Conservation (phyloP, 169 alveolate species). For the Hammondia hammondi region DNA sequence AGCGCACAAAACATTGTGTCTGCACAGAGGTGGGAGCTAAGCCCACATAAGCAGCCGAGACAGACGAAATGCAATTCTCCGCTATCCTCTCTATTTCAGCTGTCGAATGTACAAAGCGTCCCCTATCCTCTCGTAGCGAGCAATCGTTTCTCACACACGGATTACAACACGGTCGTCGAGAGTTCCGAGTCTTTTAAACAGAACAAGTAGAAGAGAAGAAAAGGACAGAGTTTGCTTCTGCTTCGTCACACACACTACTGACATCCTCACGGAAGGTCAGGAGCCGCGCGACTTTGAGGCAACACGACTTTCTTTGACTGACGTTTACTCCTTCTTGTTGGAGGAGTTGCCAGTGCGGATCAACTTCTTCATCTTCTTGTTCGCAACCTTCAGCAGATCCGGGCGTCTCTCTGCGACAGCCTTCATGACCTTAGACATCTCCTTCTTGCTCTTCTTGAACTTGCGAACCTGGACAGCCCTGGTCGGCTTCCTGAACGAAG, state of each 20-base stretch:
- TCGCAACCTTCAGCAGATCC: conserved; percentile 33
- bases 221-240: background rate
- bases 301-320: background rate
- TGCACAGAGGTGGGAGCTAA: too few relatives aligned
- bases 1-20: too few relatives aligned
- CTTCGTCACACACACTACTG: background rate
- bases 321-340: conserved; percentile 29
- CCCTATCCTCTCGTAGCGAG: too few relatives aligned
- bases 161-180: background rate
- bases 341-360: conserved; percentile 37
- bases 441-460: conserved; percentile 35
- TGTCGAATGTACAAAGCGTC: too few relatives aligned
- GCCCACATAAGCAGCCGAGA: too few relatives aligned
- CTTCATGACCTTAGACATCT: conserved; percentile 7
- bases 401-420: conserved; percentile 25
- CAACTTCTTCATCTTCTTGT: conserved; percentile 38
- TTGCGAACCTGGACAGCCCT: conserved; percentile 35
- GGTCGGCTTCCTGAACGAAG: conserved; percentile 25
- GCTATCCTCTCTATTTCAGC: too few relatives aligned
- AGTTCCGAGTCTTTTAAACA: background rate
- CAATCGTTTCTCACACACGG: background rate
- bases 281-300: background rate
- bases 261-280: background rate
- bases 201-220: background rate
- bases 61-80: too few relatives aligned